Conservation (phyloP, 1,284 basidiomycete species). For the Puccinia triticina region DNA sequence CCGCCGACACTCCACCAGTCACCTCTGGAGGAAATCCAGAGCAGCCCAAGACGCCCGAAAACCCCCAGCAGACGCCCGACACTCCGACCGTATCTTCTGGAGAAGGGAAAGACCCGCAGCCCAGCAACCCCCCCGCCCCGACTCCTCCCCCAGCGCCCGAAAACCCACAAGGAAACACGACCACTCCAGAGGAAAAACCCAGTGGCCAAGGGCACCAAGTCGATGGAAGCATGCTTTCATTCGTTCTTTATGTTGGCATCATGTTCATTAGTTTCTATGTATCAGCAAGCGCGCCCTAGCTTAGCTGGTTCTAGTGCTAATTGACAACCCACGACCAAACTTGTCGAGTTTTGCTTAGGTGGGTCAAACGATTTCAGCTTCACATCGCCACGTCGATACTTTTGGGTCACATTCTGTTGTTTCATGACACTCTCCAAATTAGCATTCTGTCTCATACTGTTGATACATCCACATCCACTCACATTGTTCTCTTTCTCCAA, state of each 20-base stretch:
- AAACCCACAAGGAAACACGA: background rate
- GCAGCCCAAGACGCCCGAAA: background rate
- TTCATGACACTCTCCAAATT: background rate
- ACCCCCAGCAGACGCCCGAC: background rate
- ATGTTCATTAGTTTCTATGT: background rate
- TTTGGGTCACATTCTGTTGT: background rate
- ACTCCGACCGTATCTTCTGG: background rate
- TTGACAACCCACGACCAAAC: background rate
- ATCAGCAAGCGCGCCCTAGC: background rate
- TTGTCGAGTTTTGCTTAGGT: background rate
- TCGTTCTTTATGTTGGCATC: conserved; percentile 1
- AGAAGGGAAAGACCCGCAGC: background rate
- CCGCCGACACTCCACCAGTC: conserved; percentile 7
- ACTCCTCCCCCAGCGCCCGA: background rate
- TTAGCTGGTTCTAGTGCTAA: background rate
- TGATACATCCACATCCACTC: background rate
- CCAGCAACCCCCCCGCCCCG: background rate
- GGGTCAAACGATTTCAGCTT: background rate
- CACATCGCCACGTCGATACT: background rate
- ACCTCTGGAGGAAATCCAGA: conserved; percentile 11
- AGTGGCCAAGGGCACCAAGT: background rate
- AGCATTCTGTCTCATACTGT: background rate
- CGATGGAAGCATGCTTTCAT: background rate
- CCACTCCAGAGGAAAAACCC: conserved; percentile 15
- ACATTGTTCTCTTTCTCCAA: background rate